Conservation (phyloP, 139 green algal genomes). For the Edaphochlamys debaryana region DNA sequence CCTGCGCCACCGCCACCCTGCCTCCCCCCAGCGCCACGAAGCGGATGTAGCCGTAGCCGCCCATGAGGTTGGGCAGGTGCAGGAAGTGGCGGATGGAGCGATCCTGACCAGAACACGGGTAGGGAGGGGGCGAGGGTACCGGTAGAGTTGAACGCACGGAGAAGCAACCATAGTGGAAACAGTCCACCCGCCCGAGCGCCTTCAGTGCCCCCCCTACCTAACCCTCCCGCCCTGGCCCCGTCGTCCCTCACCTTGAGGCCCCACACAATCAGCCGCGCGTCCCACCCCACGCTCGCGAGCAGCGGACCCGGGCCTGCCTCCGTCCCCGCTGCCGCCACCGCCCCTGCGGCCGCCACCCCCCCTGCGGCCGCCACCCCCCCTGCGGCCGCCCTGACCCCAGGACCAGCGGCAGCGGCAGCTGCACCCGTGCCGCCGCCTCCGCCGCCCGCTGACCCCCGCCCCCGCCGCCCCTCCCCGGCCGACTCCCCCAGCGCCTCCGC, state of each 20-base stretch:
- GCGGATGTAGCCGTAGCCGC: constrained; percentile 30
- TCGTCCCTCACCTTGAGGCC: constrained; percentile 11
- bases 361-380: no score
- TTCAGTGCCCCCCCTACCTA: not conserved
- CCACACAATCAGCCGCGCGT: constrained; percentile 28
- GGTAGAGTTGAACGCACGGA: not conserved
- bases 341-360: no score
- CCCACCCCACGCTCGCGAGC: constrained; percentile 24
- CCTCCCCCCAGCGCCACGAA: constrained; percentile 16
- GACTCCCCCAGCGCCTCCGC: not conserved
- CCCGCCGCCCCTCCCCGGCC: no score
- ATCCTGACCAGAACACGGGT: not conserved
- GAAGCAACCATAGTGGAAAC: no score
- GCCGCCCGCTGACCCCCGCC: no score
- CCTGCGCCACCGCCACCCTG: constrained; percentile 30
- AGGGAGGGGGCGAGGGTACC: not conserved
- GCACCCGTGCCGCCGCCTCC: no score
- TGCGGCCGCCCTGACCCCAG: no score
- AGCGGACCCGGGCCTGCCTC: not conserved
- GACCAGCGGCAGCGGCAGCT: no score
- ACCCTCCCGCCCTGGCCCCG: not conserved
- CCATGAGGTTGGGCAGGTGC: constrained; percentile 35
- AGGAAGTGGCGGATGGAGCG: constrained; percentile 29
- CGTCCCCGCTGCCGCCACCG: no score
- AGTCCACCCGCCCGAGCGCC: no score